Base-by-base conservation (phyloP, 78 protist genomes). In the Blattamonas nauphoetae region DNA sequence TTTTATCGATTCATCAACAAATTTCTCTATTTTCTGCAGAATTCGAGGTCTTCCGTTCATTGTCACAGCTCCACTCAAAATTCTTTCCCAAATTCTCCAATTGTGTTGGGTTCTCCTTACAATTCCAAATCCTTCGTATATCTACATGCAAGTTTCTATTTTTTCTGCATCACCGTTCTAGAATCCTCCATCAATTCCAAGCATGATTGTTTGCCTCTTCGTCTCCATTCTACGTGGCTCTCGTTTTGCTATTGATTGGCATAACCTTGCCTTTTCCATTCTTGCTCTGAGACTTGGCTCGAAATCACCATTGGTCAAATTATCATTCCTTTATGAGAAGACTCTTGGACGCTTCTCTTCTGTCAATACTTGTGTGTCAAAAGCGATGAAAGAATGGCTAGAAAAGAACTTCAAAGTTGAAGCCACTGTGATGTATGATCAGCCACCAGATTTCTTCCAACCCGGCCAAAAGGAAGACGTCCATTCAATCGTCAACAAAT, bases 121-220 rank as follows among this genome's bases (percentile, higher is more conserved):
- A 11, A 33, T 80, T 80, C 44, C 32, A 5, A 29, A n/a, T 6
- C 35, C 83, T 11, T 11, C 32, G 5, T 80, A 80, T 11, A 35
- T 33, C 11, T 11, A 32, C 34, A 29, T 55, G 71, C 71, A 55
- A n/a, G n/a, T n/a, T n/a, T n/a, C n/a, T n/a, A n/a, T n/a, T n/a
- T n/a, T n/a, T n/a, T n/a, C n/a, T n/a, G n/a, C n/a, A n/a, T n/a
- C 81, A 0, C 44, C 89, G 0, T 6, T 86, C 5, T 95, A 94
- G 94, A 96, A 79, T 46, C 99, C 99, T 71, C 99, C 99, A 0
- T 89, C 96, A 29, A 91, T 97, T 41, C 99, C 99, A 1, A 86
- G 95, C 0, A 86, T 95, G 11, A 46, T 91, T 6, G 91, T 86
- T 2, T 90, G 89, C 38, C 87, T 41, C 34, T 34, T 93, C 0